Evolutionary conservation across 352 stramenopile genomes (phyloP), one percentile per base, ranked within the genome.

Genomic region (Phytophthora hibernalis): DNA sequence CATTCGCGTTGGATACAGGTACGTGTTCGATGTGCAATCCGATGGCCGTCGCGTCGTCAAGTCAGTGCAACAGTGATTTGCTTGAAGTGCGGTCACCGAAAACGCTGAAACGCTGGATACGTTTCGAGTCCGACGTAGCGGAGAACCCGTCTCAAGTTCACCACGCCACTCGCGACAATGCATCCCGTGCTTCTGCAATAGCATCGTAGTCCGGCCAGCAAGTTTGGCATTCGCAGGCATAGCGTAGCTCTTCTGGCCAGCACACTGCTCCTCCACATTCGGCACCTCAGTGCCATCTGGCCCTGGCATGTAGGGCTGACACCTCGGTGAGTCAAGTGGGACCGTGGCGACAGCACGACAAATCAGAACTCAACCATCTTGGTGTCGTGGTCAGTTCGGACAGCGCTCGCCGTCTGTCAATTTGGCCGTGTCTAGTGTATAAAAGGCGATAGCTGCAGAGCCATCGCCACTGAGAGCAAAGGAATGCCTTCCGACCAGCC

Each of bases 331-430:
- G 57, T 63, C 65, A 64, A 68, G 65, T 56, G 49, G 44, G 64
- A 67, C 64, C 21, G 47, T 55, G 37, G 8, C 63, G 45, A 71
- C 11, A 10, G 43, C 50, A 55, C 55, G 26, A 67, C 59, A 71
- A 71, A 66, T 67, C 63, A 71, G 63, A 65, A 68, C 52, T 68
- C 61, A 12, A 30, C 22, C 52, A 52, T 64, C 51, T 56, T 69
- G 53, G 40, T 26, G 31, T 13, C 30, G 28, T 54, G 53, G 12
- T 40, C 28, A 18, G n/a, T 63, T 69, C 53, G 43, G 35, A 57
- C 53, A 48, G 61, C 22, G 30, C 26, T 52, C 33, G 12, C 37
- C 60, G 42, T 51, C 22, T 59, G 58, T n/a, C n/a, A n/a, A n/a
- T n/a, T n/a, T n/a, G n/a, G n/a, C n/a, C n/a, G n/a, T 44, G 52